These are phyloP conservation scores for Ascomycota sp. DNA, from an alignment of 2,329 filamentous ascomycete genomes.

Conservation along the genomic window DNA sequence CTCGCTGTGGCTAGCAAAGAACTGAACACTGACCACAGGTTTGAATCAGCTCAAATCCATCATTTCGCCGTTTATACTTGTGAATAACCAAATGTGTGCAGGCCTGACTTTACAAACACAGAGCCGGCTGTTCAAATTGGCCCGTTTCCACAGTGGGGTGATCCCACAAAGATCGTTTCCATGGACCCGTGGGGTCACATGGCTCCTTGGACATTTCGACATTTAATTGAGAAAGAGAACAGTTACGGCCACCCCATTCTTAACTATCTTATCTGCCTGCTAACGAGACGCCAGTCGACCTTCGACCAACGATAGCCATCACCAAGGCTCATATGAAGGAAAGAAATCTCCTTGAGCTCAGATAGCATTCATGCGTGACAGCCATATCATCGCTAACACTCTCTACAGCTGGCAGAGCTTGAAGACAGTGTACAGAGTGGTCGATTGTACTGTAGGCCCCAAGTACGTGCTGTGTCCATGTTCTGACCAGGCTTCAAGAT, in stretches of 20 bases:
- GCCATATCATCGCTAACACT: neutral
- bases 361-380: neutral
- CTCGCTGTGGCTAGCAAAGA: constrained; percentile 82
- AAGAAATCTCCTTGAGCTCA: neutral
- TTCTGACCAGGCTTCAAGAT: constrained; percentile 10
- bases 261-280: neutral
- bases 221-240: constrained; percentile 54
- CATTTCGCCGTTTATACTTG: neutral
- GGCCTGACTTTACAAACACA: constrained; percentile 48
- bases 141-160: constrained; percentile 72
- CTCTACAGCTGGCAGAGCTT: constrained; percentile 53
- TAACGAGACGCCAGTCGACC: constrained; percentile 34
- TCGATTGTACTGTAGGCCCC: constrained; percentile 30
- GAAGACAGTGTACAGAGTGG: constrained; percentile 68
- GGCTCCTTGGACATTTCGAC: constrained; percentile 60
- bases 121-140: constrained; percentile 80
- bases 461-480: neutral
- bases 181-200: constrained; percentile 92
- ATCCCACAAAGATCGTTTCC: constrained; percentile 82
- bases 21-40: constrained; percentile 58
- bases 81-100: constrained; percentile 5
- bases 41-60: neutral
- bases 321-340: constrained; percentile 83
- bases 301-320: constrained; percentile 74
- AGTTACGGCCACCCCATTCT: constrained; percentile 16